phyloP scores from a whole-genome alignment of 192 early-diverging fungal genomes.

The Glomus cerebriforme region DNA sequence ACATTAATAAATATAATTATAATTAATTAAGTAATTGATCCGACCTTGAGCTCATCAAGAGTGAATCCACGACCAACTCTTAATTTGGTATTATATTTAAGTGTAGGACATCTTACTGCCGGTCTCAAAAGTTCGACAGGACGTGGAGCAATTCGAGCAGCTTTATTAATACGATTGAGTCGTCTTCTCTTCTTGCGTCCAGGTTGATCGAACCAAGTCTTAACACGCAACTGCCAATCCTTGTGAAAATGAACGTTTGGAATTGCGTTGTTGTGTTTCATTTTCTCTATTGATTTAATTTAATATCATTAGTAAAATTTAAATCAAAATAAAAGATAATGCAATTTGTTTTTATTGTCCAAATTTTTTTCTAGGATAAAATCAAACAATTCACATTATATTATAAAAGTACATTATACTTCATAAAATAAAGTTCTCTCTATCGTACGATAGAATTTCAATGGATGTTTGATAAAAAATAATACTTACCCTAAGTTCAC shows the following conservation, averaged over 20 bases:
- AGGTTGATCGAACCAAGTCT: constrained; percentile 98
- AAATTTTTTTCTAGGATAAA: too few relatives aligned
- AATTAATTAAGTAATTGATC: neutral
- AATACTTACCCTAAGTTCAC: neutral
- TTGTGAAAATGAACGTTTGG: constrained; percentile 97
- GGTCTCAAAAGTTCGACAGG: constrained; percentile 96
- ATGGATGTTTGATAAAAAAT: neutral
- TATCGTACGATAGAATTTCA: neutral
- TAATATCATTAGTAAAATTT: neutral
- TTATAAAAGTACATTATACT: neutral
- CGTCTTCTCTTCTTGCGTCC: constrained; percentile 92
- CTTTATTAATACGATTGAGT: constrained; percentile 88
- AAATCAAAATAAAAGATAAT: too few relatives aligned
- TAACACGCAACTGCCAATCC: constrained; percentile 95
- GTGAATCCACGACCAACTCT: constrained; percentile 97
- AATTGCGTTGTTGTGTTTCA: constrained; percentile 95
- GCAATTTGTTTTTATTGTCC: too few relatives aligned
- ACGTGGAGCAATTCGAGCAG: constrained; percentile 92
- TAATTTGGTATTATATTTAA: constrained; percentile 98
- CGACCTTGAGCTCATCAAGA: constrained; percentile 95
- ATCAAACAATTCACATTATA: neutral
- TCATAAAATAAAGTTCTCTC: neutral
- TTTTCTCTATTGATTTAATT: constrained; percentile 23
- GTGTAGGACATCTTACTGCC: constrained; percentile 92
- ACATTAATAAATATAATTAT: neutral